Conservation (phyloP, 441 rosid species). For the Kokia cookei region DNA sequence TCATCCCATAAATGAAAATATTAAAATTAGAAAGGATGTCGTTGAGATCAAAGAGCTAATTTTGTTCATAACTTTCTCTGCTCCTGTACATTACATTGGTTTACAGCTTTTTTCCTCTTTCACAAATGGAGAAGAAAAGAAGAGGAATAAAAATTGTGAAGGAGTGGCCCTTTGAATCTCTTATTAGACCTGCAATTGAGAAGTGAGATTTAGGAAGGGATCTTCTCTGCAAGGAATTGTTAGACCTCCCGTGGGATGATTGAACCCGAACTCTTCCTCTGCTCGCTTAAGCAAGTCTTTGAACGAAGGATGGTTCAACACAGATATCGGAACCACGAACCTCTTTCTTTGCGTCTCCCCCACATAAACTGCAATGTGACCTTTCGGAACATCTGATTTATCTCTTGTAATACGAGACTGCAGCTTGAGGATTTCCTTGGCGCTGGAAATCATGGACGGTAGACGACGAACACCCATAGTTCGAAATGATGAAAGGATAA, state of each 20-base stretch:
- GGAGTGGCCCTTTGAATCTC: neutral
- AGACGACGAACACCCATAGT: slow-evolving; percentile 25
- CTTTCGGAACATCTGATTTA: slow-evolving; percentile 33
- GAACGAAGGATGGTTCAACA: slow-evolving; percentile 34
- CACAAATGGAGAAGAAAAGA: neutral
- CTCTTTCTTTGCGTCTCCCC: slow-evolving; percentile 35
- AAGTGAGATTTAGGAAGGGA: slow-evolving; percentile 29
- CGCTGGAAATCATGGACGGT: slow-evolving; percentile 5
- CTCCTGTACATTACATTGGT: neutral
- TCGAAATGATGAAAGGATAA: neutral
- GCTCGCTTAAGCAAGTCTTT: slow-evolving; percentile 29
- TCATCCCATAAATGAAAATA: neutral
- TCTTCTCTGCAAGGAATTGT: slow-evolving; percentile 44
- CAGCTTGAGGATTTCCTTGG: slow-evolving; percentile 16
- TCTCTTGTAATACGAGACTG: neutral
- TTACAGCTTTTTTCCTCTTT: neutral
- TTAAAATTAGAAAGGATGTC: neutral
- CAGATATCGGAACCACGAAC: slow-evolving; percentile 35
- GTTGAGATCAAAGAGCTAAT: neutral
- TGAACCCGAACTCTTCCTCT: slow-evolving; percentile 55
- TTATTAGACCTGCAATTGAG: slow-evolving; percentile 6
- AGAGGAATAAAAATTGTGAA: neutral
- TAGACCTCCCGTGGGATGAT: slow-evolving; percentile 48
- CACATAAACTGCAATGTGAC: slow-evolving; percentile 43
- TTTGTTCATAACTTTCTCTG: neutral